Percentiles rank a stretch among this genome's conserved stretches.
Evolutionary conservation across 192 early-diverging fungal species (phyloP).

Genomic region (Kappamyces sp.): DNA sequence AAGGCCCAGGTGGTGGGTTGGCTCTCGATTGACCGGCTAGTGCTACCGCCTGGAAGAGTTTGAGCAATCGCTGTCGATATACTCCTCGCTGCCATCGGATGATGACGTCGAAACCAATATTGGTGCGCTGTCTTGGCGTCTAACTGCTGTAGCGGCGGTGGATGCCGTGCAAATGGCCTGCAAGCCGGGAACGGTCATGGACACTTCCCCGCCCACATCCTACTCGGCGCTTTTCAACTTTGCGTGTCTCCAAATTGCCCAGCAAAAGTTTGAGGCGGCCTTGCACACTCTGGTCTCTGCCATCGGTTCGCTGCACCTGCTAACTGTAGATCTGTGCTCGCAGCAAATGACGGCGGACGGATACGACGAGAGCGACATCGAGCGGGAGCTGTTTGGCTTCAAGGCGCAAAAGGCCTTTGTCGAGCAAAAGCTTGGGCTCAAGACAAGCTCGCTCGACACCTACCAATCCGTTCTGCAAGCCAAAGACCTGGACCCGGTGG

Average conservation of each 20-base stretch:
- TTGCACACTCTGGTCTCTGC: neutral
- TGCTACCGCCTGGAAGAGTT: constrained; percentile 7
- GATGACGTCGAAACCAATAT: constrained; percentile 7
- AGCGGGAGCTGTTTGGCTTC: neutral
- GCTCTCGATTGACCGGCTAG: neutral
- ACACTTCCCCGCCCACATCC: neutral
- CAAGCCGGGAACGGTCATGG: neutral
- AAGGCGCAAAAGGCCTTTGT: neutral
- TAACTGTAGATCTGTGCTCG: neutral
- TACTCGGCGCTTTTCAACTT: constrained; percentile 11
- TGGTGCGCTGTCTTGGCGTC: too few relatives aligned
- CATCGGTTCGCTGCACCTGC: too few relatives aligned
- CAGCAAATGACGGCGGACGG: neutral
- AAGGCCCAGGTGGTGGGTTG: constrained; percentile 1
- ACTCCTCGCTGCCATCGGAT: constrained; percentile 1
- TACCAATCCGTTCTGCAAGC: neutral
- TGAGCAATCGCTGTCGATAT: neutral
- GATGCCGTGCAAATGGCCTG: neutral
- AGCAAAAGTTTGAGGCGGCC: constrained; percentile 1
- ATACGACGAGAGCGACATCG: constrained; percentile 8
- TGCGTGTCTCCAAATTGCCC: neutral
- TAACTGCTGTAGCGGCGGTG: neutral
- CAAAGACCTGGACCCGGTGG: constrained; percentile 8
- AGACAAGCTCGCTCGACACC: neutral
- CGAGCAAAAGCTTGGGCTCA: neutral